A percentile compares a stretch with the other conserved stretches of the same genome.
phyloP scores from a whole-genome alignment of 2,329 filamentous ascomycete genomes.

The Epichloe festucae region DNA sequence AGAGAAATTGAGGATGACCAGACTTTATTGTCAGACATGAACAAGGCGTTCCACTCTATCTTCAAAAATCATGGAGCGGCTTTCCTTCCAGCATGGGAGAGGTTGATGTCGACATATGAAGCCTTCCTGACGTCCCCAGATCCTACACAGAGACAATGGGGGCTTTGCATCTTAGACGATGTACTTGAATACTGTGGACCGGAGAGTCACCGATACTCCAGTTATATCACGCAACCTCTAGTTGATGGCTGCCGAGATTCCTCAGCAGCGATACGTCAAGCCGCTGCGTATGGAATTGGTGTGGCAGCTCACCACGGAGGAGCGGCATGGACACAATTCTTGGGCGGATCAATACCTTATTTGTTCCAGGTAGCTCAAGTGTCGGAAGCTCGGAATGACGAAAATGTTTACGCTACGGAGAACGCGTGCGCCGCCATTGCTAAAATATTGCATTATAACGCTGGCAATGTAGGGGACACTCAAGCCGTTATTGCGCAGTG shows the following conservation, averaged over 20 bases:
- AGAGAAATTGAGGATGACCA: slow-evolving; percentile 96
- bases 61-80: slow-evolving; percentile 87
- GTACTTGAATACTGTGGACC: slow-evolving; percentile 92
- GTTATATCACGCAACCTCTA: slow-evolving; percentile 76
- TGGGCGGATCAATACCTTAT: slow-evolving; percentile 63
- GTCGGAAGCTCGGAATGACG: slow-evolving; percentile 72
- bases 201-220: slow-evolving; percentile 75
- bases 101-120: slow-evolving; percentile 73
- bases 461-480: slow-evolving; percentile 59
- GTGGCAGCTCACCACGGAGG: slow-evolving; percentile 91
- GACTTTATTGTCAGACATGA: slow-evolving; percentile 95
- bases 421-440: slow-evolving; percentile 94
- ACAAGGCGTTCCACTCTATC: slow-evolving; percentile 97
- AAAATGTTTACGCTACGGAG: slow-evolving; percentile 93
- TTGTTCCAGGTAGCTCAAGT: slow-evolving; percentile 78
- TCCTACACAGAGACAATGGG: slow-evolving; percentile 91
- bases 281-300: slow-evolving; percentile 89
- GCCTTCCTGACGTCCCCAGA: slow-evolving; percentile 70
- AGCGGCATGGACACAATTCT: slow-evolving; percentile 73
- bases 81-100: slow-evolving; percentile 83
- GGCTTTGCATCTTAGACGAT: slow-evolving; percentile 97
- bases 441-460: slow-evolving; percentile 90
- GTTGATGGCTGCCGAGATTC: slow-evolving; percentile 75
- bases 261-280: slow-evolving; percentile 86
- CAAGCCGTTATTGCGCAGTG: slow-evolving; percentile 71